Percentiles rank a stretch among this genome's conserved stretches.
phyloP scores from a whole-genome alignment of 2,329 filamentous ascomycete genomes.

The Hymenoscyphus albidus region DNA sequence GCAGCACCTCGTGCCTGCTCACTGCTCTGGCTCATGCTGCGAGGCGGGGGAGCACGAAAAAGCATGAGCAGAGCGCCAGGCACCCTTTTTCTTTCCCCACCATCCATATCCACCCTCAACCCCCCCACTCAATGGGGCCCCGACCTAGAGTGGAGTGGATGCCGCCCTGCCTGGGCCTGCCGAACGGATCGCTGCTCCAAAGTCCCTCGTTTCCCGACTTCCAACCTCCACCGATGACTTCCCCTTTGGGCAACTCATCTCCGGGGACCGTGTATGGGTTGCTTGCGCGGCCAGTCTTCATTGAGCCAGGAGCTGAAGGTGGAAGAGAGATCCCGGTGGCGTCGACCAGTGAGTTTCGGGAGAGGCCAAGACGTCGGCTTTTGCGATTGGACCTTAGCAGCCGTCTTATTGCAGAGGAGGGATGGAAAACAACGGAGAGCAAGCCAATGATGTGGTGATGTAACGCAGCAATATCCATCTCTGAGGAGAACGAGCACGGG shows the following conservation, averaged over 20 bases:
- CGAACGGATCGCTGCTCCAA: too few relatives aligned
- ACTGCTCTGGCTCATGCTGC: not conserved
- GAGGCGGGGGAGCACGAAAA: conserved; percentile 2
- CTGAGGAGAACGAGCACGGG: not conserved
- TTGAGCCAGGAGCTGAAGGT: conserved; percentile 15
- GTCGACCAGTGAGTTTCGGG: conserved; percentile 17
- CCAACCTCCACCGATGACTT: conserved; percentile 13
- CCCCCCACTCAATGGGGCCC: too few relatives aligned
- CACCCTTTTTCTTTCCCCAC: not conserved
- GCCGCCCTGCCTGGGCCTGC: too few relatives aligned
- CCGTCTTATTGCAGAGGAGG: conserved; percentile 17
- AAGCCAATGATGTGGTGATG: conserved; percentile 5
- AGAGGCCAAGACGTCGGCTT: conserved; percentile 11
- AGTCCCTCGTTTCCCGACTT: not conserved
- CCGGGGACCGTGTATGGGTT: conserved; percentile 26
- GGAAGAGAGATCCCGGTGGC: conserved; percentile 7
- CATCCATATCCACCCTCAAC: too few relatives aligned
- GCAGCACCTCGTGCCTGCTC: not conserved
- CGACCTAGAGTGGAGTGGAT: not conserved
- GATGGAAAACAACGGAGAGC: not conserved
- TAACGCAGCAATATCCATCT: conserved; percentile 2
- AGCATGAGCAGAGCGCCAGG: not conserved
- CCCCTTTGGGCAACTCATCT: conserved; percentile 25
- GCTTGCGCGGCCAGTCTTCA: conserved; percentile 20
- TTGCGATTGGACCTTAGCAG: conserved; percentile 17